Evolutionary conservation across 2,329 filamentous ascomycete genomes (phyloP), one percentile per base, ranked within the genome.

Genomic region (Chrysoporthe puriensis): DNA sequence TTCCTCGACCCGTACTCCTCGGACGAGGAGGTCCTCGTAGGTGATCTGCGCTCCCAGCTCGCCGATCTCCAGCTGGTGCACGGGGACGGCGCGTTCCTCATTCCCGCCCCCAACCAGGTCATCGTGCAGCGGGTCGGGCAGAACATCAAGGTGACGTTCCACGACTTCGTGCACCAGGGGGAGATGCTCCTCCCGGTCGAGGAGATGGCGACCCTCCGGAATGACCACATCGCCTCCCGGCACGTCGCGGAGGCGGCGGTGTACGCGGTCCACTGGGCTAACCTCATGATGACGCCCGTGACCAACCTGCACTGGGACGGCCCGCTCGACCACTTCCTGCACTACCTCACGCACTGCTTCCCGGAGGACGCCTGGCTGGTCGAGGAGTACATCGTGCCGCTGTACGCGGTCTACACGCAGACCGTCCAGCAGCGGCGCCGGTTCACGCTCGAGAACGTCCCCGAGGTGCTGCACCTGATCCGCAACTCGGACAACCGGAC

Each of bases 1-100:
- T 96, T 93, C 75, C 83, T 97, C 71, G 93, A 97, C 74, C 94
- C 94, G 0, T 97, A 92, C 77, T 86, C 88, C 40, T 88, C 86
- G 2, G 85, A 88, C 44, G 79, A 86, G 16, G 93, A 97, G 77
- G 86, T 94, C 0, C 81, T 85, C 0, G 77, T 87, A 14, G 79
- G 82, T 1, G 81, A 86, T 62, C 81, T 97, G 48, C 83, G 86
- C 68, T 79, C 79, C 36, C 83, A 88, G 70, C 80, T 95, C n/a
- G 81, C 83, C 52, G 78, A 81, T 59, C 79, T 82, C 66, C 81
- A 79, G 66, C 83, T 80, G 77, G 74, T 81, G 74, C 75, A 78
- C 67, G 76, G 79, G 69, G 75, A 73, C 69, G 82, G 80, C 16
- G 76, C 77, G 7, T 90, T 91, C 72, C 82, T 97, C 26, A 82